A percentile compares a stretch with the other conserved stretches of the same genome.
Evolutionary conservation across 768 basidiomycete species (phyloP).

Genomic region (Boletus tomentosulus): DNA sequence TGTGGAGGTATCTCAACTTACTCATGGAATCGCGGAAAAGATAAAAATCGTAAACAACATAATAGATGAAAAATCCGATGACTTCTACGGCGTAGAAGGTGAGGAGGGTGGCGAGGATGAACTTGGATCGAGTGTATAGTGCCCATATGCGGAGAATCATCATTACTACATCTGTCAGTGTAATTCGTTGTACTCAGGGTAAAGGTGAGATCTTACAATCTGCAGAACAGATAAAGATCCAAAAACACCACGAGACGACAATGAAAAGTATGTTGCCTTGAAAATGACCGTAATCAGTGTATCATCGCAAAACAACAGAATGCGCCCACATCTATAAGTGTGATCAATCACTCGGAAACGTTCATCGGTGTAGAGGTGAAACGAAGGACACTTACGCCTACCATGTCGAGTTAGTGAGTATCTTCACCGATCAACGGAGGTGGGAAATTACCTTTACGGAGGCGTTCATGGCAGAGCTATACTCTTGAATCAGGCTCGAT

Average conservation of each 20-base stretch:
- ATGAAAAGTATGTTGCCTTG: background rate
- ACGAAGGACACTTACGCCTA: background rate
- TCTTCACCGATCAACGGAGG: background rate
- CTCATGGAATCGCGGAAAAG: background rate
- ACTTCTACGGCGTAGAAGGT: background rate
- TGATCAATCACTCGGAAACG: background rate
- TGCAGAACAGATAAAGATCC: background rate
- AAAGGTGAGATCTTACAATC: background rate
- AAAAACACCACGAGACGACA: background rate
- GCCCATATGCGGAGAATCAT: background rate
- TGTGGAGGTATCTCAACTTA: background rate
- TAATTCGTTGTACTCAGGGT: background rate
- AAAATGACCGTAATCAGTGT: background rate
- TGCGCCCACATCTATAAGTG: background rate
- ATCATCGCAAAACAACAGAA: no score
- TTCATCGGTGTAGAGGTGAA: background rate
- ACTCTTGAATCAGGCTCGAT: background rate
- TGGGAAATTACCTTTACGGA: background rate
- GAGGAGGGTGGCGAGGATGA: background rate
- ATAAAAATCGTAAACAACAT: no score
- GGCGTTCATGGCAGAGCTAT: no score
- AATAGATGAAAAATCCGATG: background rate
- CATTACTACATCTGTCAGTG: background rate
- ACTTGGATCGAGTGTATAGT: background rate
- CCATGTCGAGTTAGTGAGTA: background rate